Evolutionary conservation across 306 rosid species (phyloP).

Genomic region (Quercus suber): DNA sequence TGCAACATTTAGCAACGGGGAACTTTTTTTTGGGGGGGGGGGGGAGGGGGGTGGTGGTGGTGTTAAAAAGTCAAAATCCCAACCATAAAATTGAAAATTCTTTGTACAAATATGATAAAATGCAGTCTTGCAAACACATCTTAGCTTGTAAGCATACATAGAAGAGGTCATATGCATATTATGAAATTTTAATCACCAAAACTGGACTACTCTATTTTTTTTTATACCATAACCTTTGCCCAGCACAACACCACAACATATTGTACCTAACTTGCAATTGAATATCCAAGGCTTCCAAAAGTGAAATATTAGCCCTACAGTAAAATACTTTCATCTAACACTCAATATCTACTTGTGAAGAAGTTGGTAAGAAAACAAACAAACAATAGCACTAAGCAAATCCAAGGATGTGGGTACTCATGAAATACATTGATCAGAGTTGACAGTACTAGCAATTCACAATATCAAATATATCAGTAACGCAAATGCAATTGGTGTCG

Average conservation of each 20-base stretch:
- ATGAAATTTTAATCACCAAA: constrained; percentile 10
- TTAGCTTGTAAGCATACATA: constrained; percentile 5
- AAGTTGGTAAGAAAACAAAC: not conserved
- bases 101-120: not conserved
- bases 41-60: too few relatives aligned
- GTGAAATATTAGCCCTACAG: not conserved
- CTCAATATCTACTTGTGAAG: too few relatives aligned
- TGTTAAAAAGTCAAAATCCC: not conserved
- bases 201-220: not conserved
- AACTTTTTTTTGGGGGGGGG: not conserved
- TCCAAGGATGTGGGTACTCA: not conserved
- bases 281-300: not conserved
- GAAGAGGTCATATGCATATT: constrained; percentile 7
- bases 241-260: constrained; percentile 3
- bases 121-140: constrained; percentile 14
- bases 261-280: not conserved
- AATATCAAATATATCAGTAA: not conserved
- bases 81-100: not conserved
- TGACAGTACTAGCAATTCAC: not conserved
- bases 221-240: not conserved
- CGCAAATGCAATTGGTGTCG: not conserved
- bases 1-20: constrained; percentile 15
- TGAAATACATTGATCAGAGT: not conserved
- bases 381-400: not conserved
- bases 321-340: too few relatives aligned